Base-by-base conservation (phyloP, 2,329 filamentous ascomycete species). In the Lomentospora prolificans region DNA sequence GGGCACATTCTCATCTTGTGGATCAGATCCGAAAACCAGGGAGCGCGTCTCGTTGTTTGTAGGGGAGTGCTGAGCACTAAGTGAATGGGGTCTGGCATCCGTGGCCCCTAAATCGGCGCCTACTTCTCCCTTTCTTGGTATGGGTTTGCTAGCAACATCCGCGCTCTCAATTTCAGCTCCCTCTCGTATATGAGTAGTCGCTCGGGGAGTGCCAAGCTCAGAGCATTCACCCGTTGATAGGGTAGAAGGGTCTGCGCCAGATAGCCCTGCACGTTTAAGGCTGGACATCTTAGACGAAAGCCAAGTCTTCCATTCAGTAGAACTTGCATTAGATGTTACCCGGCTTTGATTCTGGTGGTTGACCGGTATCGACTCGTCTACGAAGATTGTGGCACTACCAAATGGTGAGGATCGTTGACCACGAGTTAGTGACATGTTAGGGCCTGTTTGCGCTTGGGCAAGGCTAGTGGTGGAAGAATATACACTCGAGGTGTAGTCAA, bases 251-350 rank as follows among this genome's bases (percentile, higher is more conserved):
- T 17, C 57, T 48, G 46, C 31, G 9, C 44, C 50, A 24, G 30
- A 55, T 48, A 3, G 64, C 57, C 17, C 46, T n/a, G 46, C 12
- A 1, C 57, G 60, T 50, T 79, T 75, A 2, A 78, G 62, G 56
- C 74, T 76, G 0, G 74, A 74, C 7, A 77, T 71, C 44, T 80
- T 75, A 2, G 75, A 71, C 7, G 77, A 78, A 39, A 81, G 71
- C 74, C 74, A 78, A 0, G 68, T 73, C 64, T 80, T 80, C 79
- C 78, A 81, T 57, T 80, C 78, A 2, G 72, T 65, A 2, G 77
- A 80, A 56, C 76, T 77, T 4, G 69, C 67, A 1, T 70, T 70
- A 1, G 74, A 76, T 3, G 64, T 60, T 1, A 68, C 65, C n/a
- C 73, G 67, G 50, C 67, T 66, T 17, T 69, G 64, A 51, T 33